These are phyloP conservation scores for Penicillium diatomitis DNA, from an alignment of 495 filamentous ascomycete genomes.

Conservation along the genomic window DNA sequence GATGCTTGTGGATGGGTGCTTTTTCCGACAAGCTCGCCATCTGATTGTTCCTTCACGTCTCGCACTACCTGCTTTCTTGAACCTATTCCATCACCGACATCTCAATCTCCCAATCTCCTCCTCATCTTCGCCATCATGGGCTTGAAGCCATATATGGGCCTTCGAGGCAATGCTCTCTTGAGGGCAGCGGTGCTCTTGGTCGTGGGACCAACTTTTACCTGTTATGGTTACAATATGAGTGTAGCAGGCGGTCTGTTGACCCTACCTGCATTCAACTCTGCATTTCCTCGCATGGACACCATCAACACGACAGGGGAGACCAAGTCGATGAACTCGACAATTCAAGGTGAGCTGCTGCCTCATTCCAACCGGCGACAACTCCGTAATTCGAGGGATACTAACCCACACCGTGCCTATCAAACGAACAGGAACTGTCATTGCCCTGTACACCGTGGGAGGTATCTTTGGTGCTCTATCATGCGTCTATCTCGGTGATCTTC, in stretches of 20 bases:
- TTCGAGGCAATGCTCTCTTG: conserved; percentile 25
- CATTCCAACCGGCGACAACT: background rate
- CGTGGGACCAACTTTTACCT: conserved; percentile 38
- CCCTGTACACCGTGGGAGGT: conserved; percentile 24
- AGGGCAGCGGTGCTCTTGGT: conserved; percentile 28
- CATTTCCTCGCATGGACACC: conserved; percentile 47
- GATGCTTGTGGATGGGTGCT: too few species aligned
- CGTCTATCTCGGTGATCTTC: conserved; percentile 20
- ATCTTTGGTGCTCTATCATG: conserved; percentile 24
- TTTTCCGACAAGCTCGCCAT: too few species aligned
- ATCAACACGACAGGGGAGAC: conserved; percentile 26
- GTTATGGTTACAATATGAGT: conserved; percentile 46
- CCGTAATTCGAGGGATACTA: too few species aligned
- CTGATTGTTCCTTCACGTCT: too few species aligned
- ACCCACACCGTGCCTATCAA: too few species aligned
- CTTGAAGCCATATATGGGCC: conserved; percentile 24
- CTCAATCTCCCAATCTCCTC: background rate
- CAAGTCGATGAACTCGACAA: conserved; percentile 26
- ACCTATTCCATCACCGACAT: too few species aligned
- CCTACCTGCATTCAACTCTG: conserved; percentile 29
- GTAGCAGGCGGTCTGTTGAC: conserved; percentile 35
- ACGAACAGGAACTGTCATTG: conserved; percentile 19
- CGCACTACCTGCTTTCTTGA: too few species aligned
- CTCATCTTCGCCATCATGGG: conserved; percentile 6
- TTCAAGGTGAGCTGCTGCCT: conserved; percentile 25